A percentile compares a stretch with the other conserved stretches of the same genome.
Evolutionary conservation across 2,329 filamentous ascomycete species (phyloP).

Genomic region (Colletotrichum sojae): DNA sequence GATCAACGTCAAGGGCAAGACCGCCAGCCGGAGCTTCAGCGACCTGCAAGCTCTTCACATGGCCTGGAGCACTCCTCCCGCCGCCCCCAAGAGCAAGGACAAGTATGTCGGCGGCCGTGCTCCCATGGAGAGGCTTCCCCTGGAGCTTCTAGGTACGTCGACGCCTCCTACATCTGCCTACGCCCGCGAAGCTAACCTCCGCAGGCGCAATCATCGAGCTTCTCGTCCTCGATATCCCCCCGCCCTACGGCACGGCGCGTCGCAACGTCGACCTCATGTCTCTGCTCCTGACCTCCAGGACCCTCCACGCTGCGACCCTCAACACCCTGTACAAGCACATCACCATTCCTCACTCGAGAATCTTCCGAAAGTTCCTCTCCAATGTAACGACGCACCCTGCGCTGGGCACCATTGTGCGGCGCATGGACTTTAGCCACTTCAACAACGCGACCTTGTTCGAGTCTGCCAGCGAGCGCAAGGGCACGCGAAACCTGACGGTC

Average conservation of each 20-base stretch:
- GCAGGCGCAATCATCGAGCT: constrained; percentile 81
- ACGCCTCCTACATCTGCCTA: background rate
- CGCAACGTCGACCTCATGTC: constrained; percentile 85
- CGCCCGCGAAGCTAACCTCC: constrained; percentile 41
- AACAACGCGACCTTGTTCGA: constrained; percentile 84
- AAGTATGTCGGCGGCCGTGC: constrained; percentile 63
- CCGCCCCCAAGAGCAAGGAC: constrained; percentile 49
- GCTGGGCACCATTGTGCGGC: constrained; percentile 81
- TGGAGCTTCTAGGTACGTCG: constrained; percentile 78
- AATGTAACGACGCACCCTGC: constrained; percentile 77
- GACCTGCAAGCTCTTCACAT: constrained; percentile 70
- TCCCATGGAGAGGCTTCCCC: constrained; percentile 76
- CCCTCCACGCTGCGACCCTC: constrained; percentile 80
- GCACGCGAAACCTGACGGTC: constrained; percentile 82
- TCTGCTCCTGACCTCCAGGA: constrained; percentile 81
- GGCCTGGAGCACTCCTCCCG: constrained; percentile 64
- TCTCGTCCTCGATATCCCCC: constrained; percentile 79
- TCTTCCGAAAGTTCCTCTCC: constrained; percentile 84
- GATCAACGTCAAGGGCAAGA: constrained; percentile 71
- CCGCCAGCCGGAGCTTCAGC: constrained; percentile 73
- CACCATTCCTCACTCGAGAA: constrained; percentile 85
- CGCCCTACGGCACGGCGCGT: constrained; percentile 79
- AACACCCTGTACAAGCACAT: constrained; percentile 84
- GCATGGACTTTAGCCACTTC: constrained; percentile 89
- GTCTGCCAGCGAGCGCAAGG: constrained; percentile 80